Evolutionary conservation across 345 rosid species (phyloP), one percentile per base, ranked within the genome.

Genomic region (Dovyalis caffra): DNA sequence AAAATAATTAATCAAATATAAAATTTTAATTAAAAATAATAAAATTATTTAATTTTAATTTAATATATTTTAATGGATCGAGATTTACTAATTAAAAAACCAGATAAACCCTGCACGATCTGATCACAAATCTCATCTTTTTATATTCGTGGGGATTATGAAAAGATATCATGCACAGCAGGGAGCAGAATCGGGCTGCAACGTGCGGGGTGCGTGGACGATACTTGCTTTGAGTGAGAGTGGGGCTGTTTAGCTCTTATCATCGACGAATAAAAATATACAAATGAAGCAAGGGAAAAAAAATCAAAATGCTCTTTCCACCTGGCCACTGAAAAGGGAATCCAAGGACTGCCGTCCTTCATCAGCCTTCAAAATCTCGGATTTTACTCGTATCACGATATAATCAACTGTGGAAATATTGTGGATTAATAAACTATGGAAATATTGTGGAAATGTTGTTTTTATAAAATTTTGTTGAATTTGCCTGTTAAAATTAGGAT

Each of bases 271-370:
- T 18, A 28, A 37, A 53, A n/a, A 49, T 23, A 34, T 2, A 65
- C 8, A n/a, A 10, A 56, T 34, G 66, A 26, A 10, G 1, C 33
- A 15, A 32, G 21, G 31, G 20, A 51, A 57, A 74, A 8, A 68
- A 40, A 75, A 62, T 47, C 20, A 71, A 65, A 77, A 34, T 23
- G 67, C 47, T 38, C 72, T 71, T 71, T 70, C 74, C 79, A 69
- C 74, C 64, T 70, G 71, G 80, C 80, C 80, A 77, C 80, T 66
- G 21, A 47, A 56, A 77, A 65, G 71, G 72, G 80, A 2, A 77
- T 77, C 80, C 80, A 71, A 77, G 66, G 80, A 57, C 74, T 65
- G 71, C 67, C 75, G 65, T 71, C 71, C 25, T 65, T 7, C 57
- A 11, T 35, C 1, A n/a, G 26, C 1, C 26, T 18, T 53, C 5